Percentiles rank a stretch among this genome's conserved stretches.
Conservation (phyloP, 352 stramenopile species). For the Phytophthora citricola region DNA sequence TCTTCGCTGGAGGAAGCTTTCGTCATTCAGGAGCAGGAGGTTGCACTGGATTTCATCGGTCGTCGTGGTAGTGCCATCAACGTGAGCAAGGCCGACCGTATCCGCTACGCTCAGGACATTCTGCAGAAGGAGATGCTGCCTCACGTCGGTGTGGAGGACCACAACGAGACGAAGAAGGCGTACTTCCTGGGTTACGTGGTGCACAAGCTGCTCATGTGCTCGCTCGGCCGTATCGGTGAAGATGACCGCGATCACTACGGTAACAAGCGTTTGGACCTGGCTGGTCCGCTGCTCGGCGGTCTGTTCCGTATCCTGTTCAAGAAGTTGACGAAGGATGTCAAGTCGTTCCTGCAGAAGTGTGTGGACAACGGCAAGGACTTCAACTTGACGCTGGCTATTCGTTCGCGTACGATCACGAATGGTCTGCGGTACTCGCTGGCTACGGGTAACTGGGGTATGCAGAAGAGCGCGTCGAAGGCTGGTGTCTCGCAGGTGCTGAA, state of each 20-base stretch:
- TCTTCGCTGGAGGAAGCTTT: conserved; percentile 98
- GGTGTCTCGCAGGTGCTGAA: conserved; percentile 99
- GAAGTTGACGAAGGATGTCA: conserved; percentile 99
- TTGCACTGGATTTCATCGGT: conserved; percentile 99
- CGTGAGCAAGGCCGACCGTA: conserved; percentile 97
- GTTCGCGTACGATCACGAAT: conserved; percentile 98
- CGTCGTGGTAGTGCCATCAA: conserved; percentile 95
- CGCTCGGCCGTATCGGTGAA: conserved; percentile 96
- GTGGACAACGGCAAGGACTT: conserved; percentile 95
- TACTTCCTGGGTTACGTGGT: conserved; percentile 99
- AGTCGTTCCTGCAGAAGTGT: conserved; percentile 93
- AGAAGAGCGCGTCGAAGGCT: conserved; percentile 95
- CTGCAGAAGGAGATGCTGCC: conserved; percentile 99
- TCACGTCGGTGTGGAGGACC: conserved; percentile 98
- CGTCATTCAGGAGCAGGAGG: conserved; percentile 98
- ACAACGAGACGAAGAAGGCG: conserved; percentile 97
- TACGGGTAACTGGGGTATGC: conserved; percentile 99
- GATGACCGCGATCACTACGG: conserved; percentile 99
- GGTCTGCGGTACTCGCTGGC: conserved; percentile 99
- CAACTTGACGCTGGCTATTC: conserved; percentile 97
- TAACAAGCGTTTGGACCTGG: conserved; percentile 99
- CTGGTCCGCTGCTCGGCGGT: conserved; percentile 96
- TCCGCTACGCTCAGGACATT: conserved; percentile 98
- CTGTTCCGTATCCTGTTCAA: conserved; percentile 99
- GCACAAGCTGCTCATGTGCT: conserved; percentile 99